Conservation (phyloP, 177 flowering plant species). For the Tripterygium wilfordii region DNA sequence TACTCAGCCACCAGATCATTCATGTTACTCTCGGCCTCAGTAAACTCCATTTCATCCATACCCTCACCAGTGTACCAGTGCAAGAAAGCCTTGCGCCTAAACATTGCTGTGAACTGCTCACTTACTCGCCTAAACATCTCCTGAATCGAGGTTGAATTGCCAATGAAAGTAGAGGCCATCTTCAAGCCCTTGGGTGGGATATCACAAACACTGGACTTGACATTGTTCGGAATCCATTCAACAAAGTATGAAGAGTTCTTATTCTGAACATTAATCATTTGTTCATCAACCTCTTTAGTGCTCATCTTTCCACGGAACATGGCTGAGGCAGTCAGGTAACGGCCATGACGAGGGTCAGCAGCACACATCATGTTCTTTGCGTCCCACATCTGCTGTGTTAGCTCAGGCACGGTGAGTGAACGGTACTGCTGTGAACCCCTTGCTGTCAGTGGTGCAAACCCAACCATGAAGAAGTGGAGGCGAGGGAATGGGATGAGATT, state of each 20-base stretch:
- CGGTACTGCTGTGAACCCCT: slow-evolving; percentile 68
- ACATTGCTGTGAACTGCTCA: slow-evolving; percentile 28
- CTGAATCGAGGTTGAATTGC: no score
- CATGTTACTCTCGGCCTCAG: no score
- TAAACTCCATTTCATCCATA: slow-evolving; percentile 32
- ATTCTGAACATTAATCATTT: no score
- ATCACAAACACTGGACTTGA: slow-evolving; percentile 55
- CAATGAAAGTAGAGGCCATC: slow-evolving; percentile 54
- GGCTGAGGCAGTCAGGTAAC: slow-evolving; percentile 68
- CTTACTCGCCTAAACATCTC: no score
- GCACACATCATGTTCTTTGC: no score
- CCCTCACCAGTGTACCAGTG: slow-evolving; percentile 34
- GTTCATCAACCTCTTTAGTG: no score
- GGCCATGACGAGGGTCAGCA: no score
- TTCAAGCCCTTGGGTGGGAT: slow-evolving; percentile 47
- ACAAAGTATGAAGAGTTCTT: no score
- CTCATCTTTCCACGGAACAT: slow-evolving; percentile 76
- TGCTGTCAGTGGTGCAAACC: slow-evolving; percentile 61
- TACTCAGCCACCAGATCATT: slow-evolving; percentile 54
- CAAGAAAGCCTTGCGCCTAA: slow-evolving; percentile 31
- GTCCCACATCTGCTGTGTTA: no score
- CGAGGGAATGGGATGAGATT: slow-evolving; percentile 69
- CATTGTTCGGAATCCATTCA: slow-evolving; percentile 60
- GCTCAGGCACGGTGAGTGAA: no score
- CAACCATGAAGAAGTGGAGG: no score